Conservation (phyloP, 306 rosid genomes). For the Calophaca sinica region DNA sequence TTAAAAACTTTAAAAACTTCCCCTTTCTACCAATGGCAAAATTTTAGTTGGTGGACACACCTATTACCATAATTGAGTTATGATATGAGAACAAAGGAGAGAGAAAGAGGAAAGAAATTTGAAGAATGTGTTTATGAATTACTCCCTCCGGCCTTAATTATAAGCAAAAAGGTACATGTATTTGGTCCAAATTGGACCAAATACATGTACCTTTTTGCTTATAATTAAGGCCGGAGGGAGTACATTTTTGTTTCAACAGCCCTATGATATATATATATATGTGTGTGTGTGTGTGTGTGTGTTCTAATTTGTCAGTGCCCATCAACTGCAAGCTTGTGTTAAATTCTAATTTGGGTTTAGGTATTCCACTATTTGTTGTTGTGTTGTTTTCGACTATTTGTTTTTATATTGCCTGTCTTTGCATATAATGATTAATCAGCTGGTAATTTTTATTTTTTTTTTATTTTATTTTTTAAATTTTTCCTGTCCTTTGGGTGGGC, state of each 20-base stretch:
- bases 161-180: too few species aligned
- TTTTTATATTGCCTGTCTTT: constrained; percentile 20
- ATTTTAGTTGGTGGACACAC: not conserved
- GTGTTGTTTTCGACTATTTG: not conserved
- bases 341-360: constrained; percentile 14
- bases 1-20: not conserved
- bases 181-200: too few species aligned
- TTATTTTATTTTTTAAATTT: not conserved
- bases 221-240: too few species aligned
- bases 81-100: constrained; percentile 18
- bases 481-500: constrained; percentile 5
- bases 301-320: not conserved
- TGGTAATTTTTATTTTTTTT: not conserved
- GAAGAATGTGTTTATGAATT: constrained; percentile 2
- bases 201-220: too few species aligned
- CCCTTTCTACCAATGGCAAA: not conserved
- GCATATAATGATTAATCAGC: constrained; percentile 1
- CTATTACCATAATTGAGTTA: not conserved
- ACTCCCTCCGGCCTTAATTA: too few species aligned
- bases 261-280: too few species aligned
- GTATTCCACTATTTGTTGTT: constrained; percentile 6
- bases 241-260: not conserved
- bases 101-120: not conserved
- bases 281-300: too few species aligned
- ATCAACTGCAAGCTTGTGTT: constrained; percentile 2